Evolutionary conservation across 1,139 yeast species (phyloP).

Genomic region (Blastobotrys raffinosifermentans): DNA sequence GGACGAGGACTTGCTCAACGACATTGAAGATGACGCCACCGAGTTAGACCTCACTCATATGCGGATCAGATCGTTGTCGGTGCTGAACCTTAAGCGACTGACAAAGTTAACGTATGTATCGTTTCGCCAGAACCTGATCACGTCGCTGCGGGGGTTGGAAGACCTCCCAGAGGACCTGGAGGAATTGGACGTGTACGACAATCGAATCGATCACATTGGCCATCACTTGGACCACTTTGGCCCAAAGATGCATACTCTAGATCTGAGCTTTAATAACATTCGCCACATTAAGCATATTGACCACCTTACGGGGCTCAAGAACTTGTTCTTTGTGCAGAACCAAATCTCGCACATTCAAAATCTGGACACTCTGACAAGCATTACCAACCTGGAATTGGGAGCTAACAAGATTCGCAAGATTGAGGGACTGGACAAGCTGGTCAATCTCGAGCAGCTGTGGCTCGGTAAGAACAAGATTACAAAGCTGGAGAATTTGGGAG

Average conservation of each 20-base stretch:
- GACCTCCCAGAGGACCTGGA: constrained; percentile 54
- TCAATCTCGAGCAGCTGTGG: constrained; percentile 74
- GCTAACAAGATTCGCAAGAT: constrained; percentile 75
- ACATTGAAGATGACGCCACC: constrained; percentile 55
- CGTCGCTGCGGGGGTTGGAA: constrained; percentile 65
- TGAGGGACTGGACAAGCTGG: constrained; percentile 48
- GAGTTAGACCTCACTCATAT: constrained; percentile 74
- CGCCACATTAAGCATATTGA: constrained; percentile 79
- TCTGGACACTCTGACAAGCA: constrained; percentile 49
- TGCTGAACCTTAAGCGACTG: constrained; percentile 49
- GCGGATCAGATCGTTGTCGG: constrained; percentile 64
- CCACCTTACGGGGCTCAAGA: constrained; percentile 53
- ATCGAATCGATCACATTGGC: constrained; percentile 81
- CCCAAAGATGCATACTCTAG: constrained; percentile 52
- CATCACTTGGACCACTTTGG: constrained; percentile 55
- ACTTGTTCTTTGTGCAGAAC: constrained; percentile 84
- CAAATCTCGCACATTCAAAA: constrained; percentile 70
- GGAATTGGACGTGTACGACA: constrained; percentile 88
- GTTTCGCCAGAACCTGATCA: constrained; percentile 77
- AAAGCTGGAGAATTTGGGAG: constrained; percentile 55
- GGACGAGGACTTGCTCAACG: constrained; percentile 53
- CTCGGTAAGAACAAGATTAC: constrained; percentile 81
- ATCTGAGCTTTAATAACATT: constrained; percentile 86
- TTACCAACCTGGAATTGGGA: constrained; percentile 80
- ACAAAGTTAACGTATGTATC: constrained; percentile 54